A percentile compares a stretch with the other conserved stretches of the same genome.
Evolutionary conservation across 2,329 filamentous ascomycete species (phyloP).

Genomic region (Stagonosporopsis chrysanthemi): DNA sequence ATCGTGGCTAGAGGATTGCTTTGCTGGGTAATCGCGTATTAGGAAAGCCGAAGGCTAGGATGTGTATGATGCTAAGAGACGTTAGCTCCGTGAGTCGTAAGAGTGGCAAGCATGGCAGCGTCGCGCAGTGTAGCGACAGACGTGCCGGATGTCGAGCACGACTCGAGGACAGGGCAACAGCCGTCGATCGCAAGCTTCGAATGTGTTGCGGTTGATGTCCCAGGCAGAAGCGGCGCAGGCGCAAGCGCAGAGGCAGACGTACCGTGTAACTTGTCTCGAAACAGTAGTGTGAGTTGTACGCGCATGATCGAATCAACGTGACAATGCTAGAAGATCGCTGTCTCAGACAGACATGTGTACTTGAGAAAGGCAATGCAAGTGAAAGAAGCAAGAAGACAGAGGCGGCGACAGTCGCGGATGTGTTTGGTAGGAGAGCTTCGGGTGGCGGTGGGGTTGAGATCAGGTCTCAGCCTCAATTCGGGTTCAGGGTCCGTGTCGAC

Average conservation of each 20-base stretch:
- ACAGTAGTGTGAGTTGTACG: conserved; percentile 39
- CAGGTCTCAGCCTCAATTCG: conserved; percentile 16
- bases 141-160: not conserved
- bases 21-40: conserved; percentile 4
- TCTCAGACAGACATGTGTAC: conserved; percentile 21
- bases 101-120: conserved; percentile 7
- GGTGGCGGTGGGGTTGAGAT: conserved; percentile 19
- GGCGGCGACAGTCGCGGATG: conserved; percentile 5
- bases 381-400: conserved; percentile 11
- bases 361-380: conserved; percentile 11
- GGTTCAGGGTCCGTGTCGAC: not conserved
- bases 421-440: conserved; percentile 13
- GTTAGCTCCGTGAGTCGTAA: conserved; percentile 20
- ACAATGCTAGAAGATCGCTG: conserved; percentile 12
- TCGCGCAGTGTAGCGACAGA: conserved; percentile 3
- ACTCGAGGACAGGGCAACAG: not conserved
- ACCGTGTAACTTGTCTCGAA: conserved; percentile 39
- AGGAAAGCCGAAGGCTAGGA: conserved; percentile 23
- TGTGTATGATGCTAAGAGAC: conserved; percentile 21
- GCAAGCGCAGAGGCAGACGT: conserved; percentile 22
- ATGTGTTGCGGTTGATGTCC: conserved; percentile 6
- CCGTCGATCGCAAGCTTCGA: not conserved
- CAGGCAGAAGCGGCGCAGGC: conserved; percentile 10
- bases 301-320: conserved; percentile 39
- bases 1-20: not conserved